Base-by-base conservation (phyloP, 169 alveolate genomes). In the Plasmodium billcollinsi region DNA sequence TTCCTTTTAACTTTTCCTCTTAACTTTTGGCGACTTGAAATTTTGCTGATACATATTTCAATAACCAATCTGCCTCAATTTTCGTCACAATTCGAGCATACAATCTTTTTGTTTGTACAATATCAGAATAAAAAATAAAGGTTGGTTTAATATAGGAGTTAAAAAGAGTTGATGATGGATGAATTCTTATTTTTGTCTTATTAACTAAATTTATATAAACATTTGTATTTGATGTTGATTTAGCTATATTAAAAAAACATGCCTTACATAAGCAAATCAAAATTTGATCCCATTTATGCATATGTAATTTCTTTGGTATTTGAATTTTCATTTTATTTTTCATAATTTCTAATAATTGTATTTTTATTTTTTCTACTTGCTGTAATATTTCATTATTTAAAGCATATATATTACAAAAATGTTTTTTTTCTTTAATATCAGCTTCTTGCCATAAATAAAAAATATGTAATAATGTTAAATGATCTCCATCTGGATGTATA, bases 401-500 rank as follows among this genome's bases (percentile, higher is more conserved):
- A 65, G 93, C 91, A 95, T 88, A 95, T 92, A 26, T 93, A 88
- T 63, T 88, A 93, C 85, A 97, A 95, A 97, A 97, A 95, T 90
- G 89, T 93, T 73, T 95, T 66, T 21, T 88, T 80, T 74, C 94
- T 93, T 88, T 92, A 88, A 72, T 94, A 89, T 74, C 24, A 83
- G 62, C 58, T 89, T 74, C 93, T 29, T 78, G 5, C 89, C 96
- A 67, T 33, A 96, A 93, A 65, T 96, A 95, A 71, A 92, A 94
- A 12, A 95, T 98, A 89, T 96, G 94, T 50, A 98, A 93, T 67
- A 97, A 91, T 0, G 99, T 97, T 21, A 98, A 92, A 90, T 98
- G 99, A 74, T 98, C 99, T 0, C 99, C 99, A 74, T 97, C 99
- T 75, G 97, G 96, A 89, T 98, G 99, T 0, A 97, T 90, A 93